phyloP scores from a whole-genome alignment of 306 rosid species.

The Lathyrus oleraceus region DNA sequence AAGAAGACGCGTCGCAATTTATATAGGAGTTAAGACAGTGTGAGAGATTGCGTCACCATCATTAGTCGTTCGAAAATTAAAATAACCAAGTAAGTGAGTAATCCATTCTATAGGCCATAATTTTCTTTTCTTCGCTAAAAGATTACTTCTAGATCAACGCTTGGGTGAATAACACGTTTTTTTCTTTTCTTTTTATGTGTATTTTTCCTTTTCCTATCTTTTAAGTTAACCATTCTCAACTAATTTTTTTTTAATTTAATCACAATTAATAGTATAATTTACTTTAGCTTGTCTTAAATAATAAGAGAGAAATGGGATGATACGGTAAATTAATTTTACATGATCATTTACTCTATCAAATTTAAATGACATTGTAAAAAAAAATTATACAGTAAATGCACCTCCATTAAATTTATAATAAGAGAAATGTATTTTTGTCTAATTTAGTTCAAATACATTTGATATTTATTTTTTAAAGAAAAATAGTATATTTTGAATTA shows the following conservation, averaged over 20 bases:
- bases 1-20: constrained; percentile 28
- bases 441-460: neutral
- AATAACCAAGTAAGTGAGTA: no score
- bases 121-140: neutral
- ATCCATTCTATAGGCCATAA: neutral
- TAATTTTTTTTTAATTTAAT: neutral
- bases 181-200: neutral
- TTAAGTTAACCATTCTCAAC: neutral
- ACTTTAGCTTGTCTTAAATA: neutral
- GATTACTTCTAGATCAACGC: neutral
- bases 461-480: no score
- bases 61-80: neutral
- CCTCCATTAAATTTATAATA: no score
- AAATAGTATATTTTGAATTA: no score
- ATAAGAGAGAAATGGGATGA: no score
- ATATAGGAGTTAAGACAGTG: constrained; percentile 27
- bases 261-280: neutral
- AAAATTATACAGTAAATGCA: no score
- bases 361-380: no score
- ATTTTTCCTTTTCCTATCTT: neutral
- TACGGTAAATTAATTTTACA: no score
- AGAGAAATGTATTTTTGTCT: neutral
- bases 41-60: neutral
- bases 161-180: constrained; percentile 1
- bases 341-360: no score